Percentiles rank a stretch among this genome's conserved stretches.
These are phyloP conservation scores for Botrytis squamosa DNA, from an alignment of 2,329 filamentous ascomycete species.

Conservation along the genomic window DNA sequence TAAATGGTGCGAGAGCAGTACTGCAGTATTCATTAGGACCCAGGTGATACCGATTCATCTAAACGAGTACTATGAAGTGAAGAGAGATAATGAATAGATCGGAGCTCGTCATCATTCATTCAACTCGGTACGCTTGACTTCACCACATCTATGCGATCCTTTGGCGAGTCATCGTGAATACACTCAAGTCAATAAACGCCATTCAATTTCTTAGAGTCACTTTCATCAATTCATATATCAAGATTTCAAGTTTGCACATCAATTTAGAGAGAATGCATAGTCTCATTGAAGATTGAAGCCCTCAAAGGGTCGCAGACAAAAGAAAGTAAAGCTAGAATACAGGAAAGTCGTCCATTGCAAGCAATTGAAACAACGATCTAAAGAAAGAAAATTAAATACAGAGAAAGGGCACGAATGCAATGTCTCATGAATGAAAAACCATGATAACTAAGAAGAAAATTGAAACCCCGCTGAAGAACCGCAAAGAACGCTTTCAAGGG, in stretches of 20 bases:
- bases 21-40: background rate
- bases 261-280: background rate
- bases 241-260: background rate
- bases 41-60: background rate
- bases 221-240: background rate
- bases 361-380: background rate
- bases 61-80: background rate
- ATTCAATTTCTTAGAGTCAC: background rate
- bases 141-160: background rate
- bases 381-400: background rate
- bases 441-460: background rate
- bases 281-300: slow-evolving; percentile 3
- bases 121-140: background rate
- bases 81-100: background rate
- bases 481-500: background rate
- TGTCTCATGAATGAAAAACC: background rate
- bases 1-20: background rate
- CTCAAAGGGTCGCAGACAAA: background rate
- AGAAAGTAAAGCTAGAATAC: background rate
- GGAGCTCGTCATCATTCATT: background rate
- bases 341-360: background rate
- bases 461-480: background rate
- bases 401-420: background rate
- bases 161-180: background rate
- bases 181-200: background rate